A percentile compares a stretch with the other conserved stretches of the same genome.
phyloP scores from a whole-genome alignment of 352 stramenopile genomes.

The Globisporangium mamillatum region DNA sequence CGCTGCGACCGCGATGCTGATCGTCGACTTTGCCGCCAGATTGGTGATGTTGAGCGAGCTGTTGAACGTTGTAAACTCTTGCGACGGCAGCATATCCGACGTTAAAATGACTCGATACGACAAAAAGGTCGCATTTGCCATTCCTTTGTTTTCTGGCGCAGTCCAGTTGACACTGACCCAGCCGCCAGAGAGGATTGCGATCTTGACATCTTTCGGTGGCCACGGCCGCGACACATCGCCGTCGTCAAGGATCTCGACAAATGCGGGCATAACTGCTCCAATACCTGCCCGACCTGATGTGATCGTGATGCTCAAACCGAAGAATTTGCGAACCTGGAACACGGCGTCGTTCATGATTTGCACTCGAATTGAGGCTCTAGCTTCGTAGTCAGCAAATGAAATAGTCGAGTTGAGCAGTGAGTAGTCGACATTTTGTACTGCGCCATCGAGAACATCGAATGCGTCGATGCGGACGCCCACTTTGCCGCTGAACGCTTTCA shows the following conservation, averaged over 20 bases:
- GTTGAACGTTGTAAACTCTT: constrained; percentile 19
- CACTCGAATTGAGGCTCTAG: constrained; percentile 15
- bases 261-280: constrained; percentile 3
- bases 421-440: constrained; percentile 34
- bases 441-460: constrained; percentile 11
- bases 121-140: constrained; percentile 26
- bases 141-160: constrained; percentile 29
- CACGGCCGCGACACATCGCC: constrained; percentile 42
- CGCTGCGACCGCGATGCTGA: constrained; percentile 32
- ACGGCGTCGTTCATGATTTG: constrained; percentile 41
- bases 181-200: constrained; percentile 26
- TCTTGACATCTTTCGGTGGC: constrained; percentile 18
- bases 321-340: constrained; percentile 41
- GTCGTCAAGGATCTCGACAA: constrained; percentile 52
- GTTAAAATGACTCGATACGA: constrained; percentile 27
- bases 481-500: constrained; percentile 27
- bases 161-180: constrained; percentile 30
- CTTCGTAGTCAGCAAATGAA: constrained; percentile 27
- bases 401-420: constrained; percentile 15
- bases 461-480: constrained; percentile 20
- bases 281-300: constrained; percentile 26
- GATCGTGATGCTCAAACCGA: constrained; percentile 30
- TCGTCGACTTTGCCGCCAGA: constrained; percentile 27
- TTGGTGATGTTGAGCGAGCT: constrained; percentile 21
- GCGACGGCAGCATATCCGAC: constrained; percentile 13